These are phyloP conservation scores for Boletus rufocinnamomeus DNA, from an alignment of 768 basidiomycete genomes.

Conservation along the genomic window DNA sequence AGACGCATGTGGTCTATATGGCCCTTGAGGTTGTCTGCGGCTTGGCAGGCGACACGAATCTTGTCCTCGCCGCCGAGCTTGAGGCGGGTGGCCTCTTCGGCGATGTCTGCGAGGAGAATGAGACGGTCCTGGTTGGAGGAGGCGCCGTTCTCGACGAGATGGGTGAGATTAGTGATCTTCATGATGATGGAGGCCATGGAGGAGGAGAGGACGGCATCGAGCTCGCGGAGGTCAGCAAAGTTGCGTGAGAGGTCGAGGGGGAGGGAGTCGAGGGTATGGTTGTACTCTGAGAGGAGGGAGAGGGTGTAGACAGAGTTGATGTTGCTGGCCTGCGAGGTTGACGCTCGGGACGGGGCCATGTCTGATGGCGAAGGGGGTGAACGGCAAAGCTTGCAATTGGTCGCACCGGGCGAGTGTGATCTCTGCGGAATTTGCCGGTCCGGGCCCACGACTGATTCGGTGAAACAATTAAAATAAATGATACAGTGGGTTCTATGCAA, in stretches of 20 bases:
- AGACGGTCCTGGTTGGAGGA: conserved; percentile 72
- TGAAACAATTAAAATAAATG: neutral
- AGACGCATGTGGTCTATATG: conserved; percentile 62
- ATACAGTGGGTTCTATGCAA: conserved; percentile 29
- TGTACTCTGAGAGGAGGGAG: conserved; percentile 76
- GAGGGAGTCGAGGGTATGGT: conserved; percentile 89
- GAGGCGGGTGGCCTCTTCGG: conserved; percentile 88
- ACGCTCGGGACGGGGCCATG: conserved; percentile 42
- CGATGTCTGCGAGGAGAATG: conserved; percentile 87
- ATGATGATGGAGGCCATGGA: conserved; percentile 80
- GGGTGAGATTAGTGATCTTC: conserved; percentile 74
- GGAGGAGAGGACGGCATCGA: conserved; percentile 94
- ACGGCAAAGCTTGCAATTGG: neutral
- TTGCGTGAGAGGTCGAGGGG: conserved; percentile 92
- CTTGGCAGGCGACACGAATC: conserved; percentile 90
- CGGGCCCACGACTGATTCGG: conserved; percentile 3
- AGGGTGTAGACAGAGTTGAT: conserved; percentile 60
- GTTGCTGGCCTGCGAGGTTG: conserved; percentile 31
- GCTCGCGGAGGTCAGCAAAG: conserved; percentile 95
- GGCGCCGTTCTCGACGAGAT: conserved; percentile 68
- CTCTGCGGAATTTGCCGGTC: conserved; percentile 34
- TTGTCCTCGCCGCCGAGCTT: conserved; percentile 97
- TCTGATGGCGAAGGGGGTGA: conserved; percentile 4
- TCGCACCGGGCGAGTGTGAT: neutral
- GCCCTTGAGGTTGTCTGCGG: conserved; percentile 81